A percentile compares a stretch with the other conserved stretches of the same genome.
Evolutionary conservation across 2,329 filamentous ascomycete species (phyloP).

Genomic region (Hortaea sp.): DNA sequence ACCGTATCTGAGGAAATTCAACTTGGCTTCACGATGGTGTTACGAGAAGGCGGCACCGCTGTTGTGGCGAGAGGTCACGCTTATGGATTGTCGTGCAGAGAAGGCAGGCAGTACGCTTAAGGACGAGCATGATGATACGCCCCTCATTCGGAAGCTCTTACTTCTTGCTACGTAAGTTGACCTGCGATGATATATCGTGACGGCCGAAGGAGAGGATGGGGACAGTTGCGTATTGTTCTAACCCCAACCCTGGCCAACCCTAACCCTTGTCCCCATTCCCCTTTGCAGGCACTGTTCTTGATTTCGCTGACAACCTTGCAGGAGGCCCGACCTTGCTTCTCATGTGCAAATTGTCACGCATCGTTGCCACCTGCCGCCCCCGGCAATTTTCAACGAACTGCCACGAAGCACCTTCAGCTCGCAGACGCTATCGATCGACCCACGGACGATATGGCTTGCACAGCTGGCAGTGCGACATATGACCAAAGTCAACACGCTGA

Average conservation of each 20-base stretch:
- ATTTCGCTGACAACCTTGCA: conserved; percentile 10
- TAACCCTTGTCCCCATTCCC: too few relatives aligned
- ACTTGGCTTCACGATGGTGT: conserved; percentile 26
- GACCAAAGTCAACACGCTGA: conserved; percentile 33
- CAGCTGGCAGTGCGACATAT: conserved; percentile 30
- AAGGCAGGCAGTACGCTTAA: conserved; percentile 22
- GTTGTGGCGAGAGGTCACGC: conserved; percentile 32
- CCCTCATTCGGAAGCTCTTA: conserved; percentile 33
- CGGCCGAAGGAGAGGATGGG: neutral
- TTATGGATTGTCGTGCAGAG: conserved; percentile 29
- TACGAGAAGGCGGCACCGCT: conserved; percentile 27
- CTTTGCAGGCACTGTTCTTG: too few relatives aligned
- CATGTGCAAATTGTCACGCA: conserved; percentile 35
- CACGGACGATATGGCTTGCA: conserved; percentile 30
- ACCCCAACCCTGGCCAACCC: neutral
- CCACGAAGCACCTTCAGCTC: conserved; percentile 30
- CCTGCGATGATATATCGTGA: neutral
- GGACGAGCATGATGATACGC: conserved; percentile 31
- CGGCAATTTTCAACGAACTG: conserved; percentile 35
- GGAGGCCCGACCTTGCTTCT: conserved; percentile 31
- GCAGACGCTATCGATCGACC: conserved; percentile 31
- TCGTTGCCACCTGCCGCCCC: conserved; percentile 36
- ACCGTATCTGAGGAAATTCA: conserved; percentile 22
- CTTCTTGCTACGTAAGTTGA: conserved; percentile 29
- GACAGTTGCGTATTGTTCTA: neutral